A percentile compares a stretch with the other conserved stretches of the same genome.
phyloP scores from a whole-genome alignment of 1,139 yeast species.

The Candida albicans region DNA sequence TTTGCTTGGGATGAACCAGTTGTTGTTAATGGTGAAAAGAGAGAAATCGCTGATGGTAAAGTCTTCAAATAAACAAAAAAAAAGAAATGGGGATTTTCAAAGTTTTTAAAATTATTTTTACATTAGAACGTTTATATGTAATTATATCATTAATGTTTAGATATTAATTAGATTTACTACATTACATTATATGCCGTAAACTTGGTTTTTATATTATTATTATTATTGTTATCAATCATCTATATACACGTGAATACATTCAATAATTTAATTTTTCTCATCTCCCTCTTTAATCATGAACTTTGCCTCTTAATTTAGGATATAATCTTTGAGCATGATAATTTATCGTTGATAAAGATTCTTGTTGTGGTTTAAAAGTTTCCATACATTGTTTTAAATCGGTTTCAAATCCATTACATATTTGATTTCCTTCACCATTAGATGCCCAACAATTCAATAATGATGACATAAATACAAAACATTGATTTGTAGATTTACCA shows the following conservation, averaged over 20 bases:
- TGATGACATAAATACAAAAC: slow-evolving; percentile 80
- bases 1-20: slow-evolving; percentile 56
- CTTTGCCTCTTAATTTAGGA: slow-evolving; percentile 74
- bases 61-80: slow-evolving; percentile 49
- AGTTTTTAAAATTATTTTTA: too few relatives aligned
- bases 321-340: slow-evolving; percentile 83
- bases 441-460: slow-evolving; percentile 96
- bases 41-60: slow-evolving; percentile 54
- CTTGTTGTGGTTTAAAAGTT: slow-evolving; percentile 47
- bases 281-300: slow-evolving; percentile 68
- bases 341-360: slow-evolving; percentile 56
- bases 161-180: slow-evolving; percentile 48
- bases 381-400: slow-evolving; percentile 51
- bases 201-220: background rate
- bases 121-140: too few relatives aligned
- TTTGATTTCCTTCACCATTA: slow-evolving; percentile 76
- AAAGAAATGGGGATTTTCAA: too few relatives aligned
- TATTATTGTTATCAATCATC: background rate
- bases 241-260: background rate
- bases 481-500: slow-evolving; percentile 63
- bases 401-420: slow-evolving; percentile 62
- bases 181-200: slow-evolving; percentile 1
- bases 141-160: background rate
- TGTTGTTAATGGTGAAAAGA: slow-evolving; percentile 42
- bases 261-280: background rate